phyloP scores from a whole-genome alignment of 176 grass and related monocot genomes.

The Cenchrus americanus region DNA sequence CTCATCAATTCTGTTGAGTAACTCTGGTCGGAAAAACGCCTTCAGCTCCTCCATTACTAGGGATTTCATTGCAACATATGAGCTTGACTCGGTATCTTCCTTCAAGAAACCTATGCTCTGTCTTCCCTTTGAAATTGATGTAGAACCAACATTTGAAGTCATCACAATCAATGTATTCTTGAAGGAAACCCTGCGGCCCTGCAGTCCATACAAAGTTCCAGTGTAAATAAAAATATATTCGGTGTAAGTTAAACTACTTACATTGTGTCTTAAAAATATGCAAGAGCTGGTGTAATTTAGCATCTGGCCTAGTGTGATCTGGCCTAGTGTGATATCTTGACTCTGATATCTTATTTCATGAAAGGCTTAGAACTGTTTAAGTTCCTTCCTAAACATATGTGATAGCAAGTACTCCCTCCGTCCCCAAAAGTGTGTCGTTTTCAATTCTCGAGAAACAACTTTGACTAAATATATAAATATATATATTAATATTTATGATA shows the following conservation, averaged over 20 bases:
- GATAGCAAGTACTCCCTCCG: no score
- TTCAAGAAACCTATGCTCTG: constrained; percentile 78
- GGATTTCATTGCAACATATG: constrained; percentile 80
- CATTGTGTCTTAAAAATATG: background rate
- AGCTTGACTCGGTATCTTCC: constrained; percentile 62
- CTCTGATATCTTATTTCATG: background rate
- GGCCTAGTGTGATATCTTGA: no score
- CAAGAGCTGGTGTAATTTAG: background rate
- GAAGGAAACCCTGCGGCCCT: constrained; percentile 98
- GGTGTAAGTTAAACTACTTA: background rate
- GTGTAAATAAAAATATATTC: constrained; percentile 42
- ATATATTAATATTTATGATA: no score
- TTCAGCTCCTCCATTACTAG: constrained; percentile 85
- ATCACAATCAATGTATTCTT: constrained; percentile 98
- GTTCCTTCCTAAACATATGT: background rate
- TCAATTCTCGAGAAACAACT: no score
- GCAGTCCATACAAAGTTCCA: constrained; percentile 43
- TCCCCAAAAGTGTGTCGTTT: no score
- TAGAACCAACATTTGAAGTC: constrained; percentile 94
- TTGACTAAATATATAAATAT: no score
- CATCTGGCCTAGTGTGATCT: background rate
- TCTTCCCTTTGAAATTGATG: constrained; percentile 77
- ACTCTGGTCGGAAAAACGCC: constrained; percentile 88
- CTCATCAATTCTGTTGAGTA: constrained; percentile 98
- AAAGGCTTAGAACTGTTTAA: background rate